Evolutionary conservation across 139 green algal species (phyloP).

Genomic region (Coelastrella sp.): DNA sequence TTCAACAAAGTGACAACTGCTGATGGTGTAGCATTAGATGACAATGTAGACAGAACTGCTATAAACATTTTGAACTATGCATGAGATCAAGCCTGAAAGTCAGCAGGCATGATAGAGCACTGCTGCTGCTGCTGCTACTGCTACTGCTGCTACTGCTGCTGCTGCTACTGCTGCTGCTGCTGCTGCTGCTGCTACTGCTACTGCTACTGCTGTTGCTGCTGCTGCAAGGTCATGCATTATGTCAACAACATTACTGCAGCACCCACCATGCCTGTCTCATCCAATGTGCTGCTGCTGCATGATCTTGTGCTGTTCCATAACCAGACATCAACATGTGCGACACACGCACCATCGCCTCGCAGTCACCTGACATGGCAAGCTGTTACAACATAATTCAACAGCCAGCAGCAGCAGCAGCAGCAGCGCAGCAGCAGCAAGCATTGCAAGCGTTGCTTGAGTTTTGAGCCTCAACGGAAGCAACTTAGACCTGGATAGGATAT

Average conservation of each 20-base stretch:
- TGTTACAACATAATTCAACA: conserved; percentile 2
- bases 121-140: too few species aligned
- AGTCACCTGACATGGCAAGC: conserved; percentile 49
- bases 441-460: too few species aligned
- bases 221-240: neutral
- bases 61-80: too few species aligned
- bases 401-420: conserved; percentile 11
- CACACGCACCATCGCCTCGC: conserved; percentile 47
- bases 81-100: too few species aligned
- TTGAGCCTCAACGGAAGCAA: too few species aligned
- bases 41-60: too few species aligned
- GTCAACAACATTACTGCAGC: neutral
- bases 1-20: too few species aligned
- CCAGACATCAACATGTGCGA: conserved; percentile 56
- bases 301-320: conserved; percentile 45
- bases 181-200: neutral
- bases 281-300: conserved; percentile 47
- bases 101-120: too few species aligned
- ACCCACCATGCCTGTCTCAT: conserved; percentile 53
- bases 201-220: neutral
- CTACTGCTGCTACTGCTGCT: too few species aligned
- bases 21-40: too few species aligned
- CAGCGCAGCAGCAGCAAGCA: neutral
- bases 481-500: too few species aligned
- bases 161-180: too few species aligned